Percentiles rank a stretch among this genome's conserved stretches.
These are phyloP conservation scores for Entomortierella chlamydospora DNA, from an alignment of 192 early-diverging fungal species.

Conservation along the genomic window DNA sequence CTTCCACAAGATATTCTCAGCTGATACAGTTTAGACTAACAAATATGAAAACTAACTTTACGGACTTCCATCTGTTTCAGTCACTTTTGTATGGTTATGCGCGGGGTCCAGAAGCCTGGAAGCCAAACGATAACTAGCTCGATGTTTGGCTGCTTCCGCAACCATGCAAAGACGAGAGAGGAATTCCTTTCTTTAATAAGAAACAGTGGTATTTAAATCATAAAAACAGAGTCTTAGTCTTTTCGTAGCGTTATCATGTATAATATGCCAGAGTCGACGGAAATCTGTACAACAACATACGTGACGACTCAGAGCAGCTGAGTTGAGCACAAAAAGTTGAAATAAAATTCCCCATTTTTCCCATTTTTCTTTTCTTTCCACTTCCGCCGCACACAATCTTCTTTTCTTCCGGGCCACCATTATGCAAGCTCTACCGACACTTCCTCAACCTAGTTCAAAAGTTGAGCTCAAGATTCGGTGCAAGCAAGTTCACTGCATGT, in stretches of 20 bases:
- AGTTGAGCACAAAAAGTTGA: too few species aligned
- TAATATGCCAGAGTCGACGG: too few species aligned
- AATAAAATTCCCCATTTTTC: too few species aligned
- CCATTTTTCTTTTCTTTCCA: too few species aligned
- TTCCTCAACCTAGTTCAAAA: slow-evolving; percentile 13
- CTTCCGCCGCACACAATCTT: too few species aligned
- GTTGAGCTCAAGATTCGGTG: slow-evolving; percentile 41
- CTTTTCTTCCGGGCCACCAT: neutral
- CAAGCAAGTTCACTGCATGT: slow-evolving; percentile 39
- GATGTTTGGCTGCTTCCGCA: slow-evolving; percentile 95
- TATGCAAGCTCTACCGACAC: neutral
- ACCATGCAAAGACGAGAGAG: slow-evolving; percentile 92
- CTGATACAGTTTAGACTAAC: neutral
- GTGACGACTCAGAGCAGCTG: too few species aligned
- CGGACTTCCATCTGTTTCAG: slow-evolving; percentile 37
- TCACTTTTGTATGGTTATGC: slow-evolving; percentile 98
- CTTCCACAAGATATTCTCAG: neutral
- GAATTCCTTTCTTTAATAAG: slow-evolving; percentile 92
- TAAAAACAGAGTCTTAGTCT: too few species aligned
- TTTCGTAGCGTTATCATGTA: too few species aligned
- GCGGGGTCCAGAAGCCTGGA: slow-evolving; percentile 98
- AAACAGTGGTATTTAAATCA: slow-evolving; percentile 39
- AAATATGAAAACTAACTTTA: neutral
- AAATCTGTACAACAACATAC: too few species aligned
- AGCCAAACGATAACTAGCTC: slow-evolving; percentile 92